Evolutionary conservation across 306 rosid genomes (phyloP), one percentile per base, ranked within the genome.

Genomic region (Lathyrus sativus): DNA sequence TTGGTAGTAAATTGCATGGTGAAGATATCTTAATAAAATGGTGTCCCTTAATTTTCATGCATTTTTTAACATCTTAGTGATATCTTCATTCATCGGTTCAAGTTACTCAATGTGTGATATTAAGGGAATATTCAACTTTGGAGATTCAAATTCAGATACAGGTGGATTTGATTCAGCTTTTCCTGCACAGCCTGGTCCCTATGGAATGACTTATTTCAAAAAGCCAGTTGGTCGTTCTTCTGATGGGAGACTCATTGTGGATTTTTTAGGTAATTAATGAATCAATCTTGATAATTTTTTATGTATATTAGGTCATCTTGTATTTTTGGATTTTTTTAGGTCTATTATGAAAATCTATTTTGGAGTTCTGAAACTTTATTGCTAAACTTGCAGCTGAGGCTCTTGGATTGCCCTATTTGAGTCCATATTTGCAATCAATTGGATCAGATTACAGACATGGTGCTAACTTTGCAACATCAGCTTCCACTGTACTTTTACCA

Each of bases 401-500:
- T 44, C 53, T 89, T 11, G 96, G 98, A 19, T 33, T 89, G 2
- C 87, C 92, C 19, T 83, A 70, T 67, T 28, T 87, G 67, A 90
- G 98, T 67, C 96, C 98, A 77, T 90, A 90, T 71, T 65, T 90
- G 48, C 79, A 82, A 49, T 83, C 91, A 28, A 82, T 88, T 70
- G 96, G 96, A 57, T 75, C 93, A 7, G 82, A 86, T 44, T 88
- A 44, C 50, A 72, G 41, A 39, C 82, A 88, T 60, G 96, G 98
- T 4, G 96, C 80, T n/a, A 90, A 88, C 80, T 86, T 61, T 60
- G 97, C 97, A 33, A 83, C 84, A 8, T 67, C 87, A 53, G 96
- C 95, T 1, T 90, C 95, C 0, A 88, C 95, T 1, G 97, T 93
- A 51, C 79, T 93, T 41, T 66, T 65, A 19, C 98, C 98, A 4